Percentiles rank a stretch among this genome's conserved stretches.
These are phyloP conservation scores for Penicillium glabrum DNA, from an alignment of 2,329 filamentous ascomycete species.

Conservation along the genomic window DNA sequence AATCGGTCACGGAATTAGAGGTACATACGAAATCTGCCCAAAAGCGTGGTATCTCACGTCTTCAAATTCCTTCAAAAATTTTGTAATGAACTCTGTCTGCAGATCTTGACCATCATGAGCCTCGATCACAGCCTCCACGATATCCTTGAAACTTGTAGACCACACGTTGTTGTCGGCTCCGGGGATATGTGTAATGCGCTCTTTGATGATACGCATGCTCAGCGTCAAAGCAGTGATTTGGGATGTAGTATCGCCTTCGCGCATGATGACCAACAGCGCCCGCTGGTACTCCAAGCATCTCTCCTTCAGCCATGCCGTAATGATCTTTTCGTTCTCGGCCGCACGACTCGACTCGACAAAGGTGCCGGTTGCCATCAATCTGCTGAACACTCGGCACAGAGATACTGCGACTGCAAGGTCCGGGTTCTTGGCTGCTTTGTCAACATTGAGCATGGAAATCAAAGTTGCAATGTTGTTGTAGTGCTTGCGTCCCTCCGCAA, in stretches of 20 bases:
- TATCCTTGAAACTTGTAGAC: constrained; percentile 65
- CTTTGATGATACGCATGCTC: constrained; percentile 80
- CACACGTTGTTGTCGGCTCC: constrained; percentile 67
- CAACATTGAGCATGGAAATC: constrained; percentile 58
- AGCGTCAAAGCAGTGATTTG: constrained; percentile 71
- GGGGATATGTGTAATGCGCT: constrained; percentile 65
- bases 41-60: constrained; percentile 86
- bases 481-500: constrained; percentile 81
- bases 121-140: constrained; percentile 64
- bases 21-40: constrained; percentile 66
- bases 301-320: constrained; percentile 76
- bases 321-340: constrained; percentile 70
- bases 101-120: constrained; percentile 58
- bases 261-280: constrained; percentile 62
- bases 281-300: constrained; percentile 70
- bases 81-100: constrained; percentile 72
- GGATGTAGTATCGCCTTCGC: constrained; percentile 59
- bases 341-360: constrained; percentile 65
- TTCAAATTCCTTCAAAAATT: constrained; percentile 76
- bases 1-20: not conserved
- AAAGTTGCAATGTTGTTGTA: constrained; percentile 86
- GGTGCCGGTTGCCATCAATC: constrained; percentile 72
- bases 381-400: constrained; percentile 81
- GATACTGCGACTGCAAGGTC: constrained; percentile 72
- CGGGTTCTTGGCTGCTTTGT: constrained; percentile 54